These are phyloP conservation scores for Pisolithus sp. DNA, from an alignment of 768 basidiomycete genomes.

Conservation along the genomic window DNA sequence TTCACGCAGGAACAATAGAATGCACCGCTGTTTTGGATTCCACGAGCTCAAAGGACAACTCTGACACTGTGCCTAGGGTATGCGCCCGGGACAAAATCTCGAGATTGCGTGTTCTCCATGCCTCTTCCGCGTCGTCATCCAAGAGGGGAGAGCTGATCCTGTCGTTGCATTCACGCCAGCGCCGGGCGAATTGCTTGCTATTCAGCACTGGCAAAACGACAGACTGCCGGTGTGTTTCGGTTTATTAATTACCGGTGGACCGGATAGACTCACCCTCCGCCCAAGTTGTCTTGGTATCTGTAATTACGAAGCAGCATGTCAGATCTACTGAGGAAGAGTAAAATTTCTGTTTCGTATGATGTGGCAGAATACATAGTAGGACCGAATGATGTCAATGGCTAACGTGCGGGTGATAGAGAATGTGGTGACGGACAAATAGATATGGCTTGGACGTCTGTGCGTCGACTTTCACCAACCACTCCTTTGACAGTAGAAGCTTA, in stretches of 20 bases:
- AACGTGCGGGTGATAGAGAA: background rate
- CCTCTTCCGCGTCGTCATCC: conserved; percentile 44
- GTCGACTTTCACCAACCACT: conserved; percentile 71
- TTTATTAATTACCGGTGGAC: conserved; percentile 17
- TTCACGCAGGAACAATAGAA: background rate
- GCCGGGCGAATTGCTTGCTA: conserved; percentile 53
- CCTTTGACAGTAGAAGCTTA: conserved; percentile 52
- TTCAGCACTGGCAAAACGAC: conserved; percentile 38
- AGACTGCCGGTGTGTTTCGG: conserved; percentile 9
- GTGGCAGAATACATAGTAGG: conserved; percentile 4
- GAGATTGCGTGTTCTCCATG: conserved; percentile 52
- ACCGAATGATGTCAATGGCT: background rate
- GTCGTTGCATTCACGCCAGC: conserved; percentile 62
- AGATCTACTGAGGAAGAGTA: conserved; percentile 47
- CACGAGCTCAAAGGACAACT: conserved; percentile 53
- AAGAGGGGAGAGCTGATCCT: conserved; percentile 22
- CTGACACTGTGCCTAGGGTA: conserved; percentile 53
- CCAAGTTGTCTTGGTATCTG: conserved; percentile 73
- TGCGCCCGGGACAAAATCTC: conserved; percentile 54
- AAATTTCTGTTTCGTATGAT: conserved; percentile 48
- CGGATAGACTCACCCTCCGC: conserved; percentile 49
- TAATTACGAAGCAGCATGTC: conserved; percentile 55
- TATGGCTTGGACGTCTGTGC: conserved; percentile 56
- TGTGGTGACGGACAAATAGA: conserved; percentile 55
- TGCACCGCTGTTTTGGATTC: conserved; percentile 55